Evolutionary conservation across 805 yeast genomes (phyloP).

Genomic region (Candida coleopterorum): DNA sequence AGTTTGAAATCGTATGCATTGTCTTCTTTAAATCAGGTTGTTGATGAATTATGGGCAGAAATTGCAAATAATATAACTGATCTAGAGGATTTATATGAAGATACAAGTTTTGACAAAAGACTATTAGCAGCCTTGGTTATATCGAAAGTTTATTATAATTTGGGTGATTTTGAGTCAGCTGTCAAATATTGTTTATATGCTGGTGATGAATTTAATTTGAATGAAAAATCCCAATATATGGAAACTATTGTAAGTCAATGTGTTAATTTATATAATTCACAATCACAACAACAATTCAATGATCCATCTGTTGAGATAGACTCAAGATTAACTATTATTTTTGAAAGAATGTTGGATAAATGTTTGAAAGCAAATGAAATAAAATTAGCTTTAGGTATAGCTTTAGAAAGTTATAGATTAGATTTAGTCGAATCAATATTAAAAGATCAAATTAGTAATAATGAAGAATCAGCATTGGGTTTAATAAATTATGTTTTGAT

Average conservation of each 20-base stretch:
- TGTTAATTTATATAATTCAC: conserved; percentile 71
- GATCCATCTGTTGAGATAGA: conserved; percentile 41
- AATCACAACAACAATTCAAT: conserved; percentile 45
- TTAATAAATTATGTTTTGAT: conserved; percentile 72
- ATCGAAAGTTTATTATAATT: conserved; percentile 83
- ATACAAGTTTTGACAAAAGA: conserved; percentile 68
- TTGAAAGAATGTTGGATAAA: conserved; percentile 81
- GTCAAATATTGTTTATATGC: conserved; percentile 86
- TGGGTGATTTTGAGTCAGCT: conserved; percentile 90
- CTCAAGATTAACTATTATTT: conserved; percentile 59
- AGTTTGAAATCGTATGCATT: conserved; percentile 80
- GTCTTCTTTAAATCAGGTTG: conserved; percentile 71
- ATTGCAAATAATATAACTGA: conserved; percentile 85
- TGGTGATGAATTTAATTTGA: conserved; percentile 70
- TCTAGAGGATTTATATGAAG: conserved; percentile 90
- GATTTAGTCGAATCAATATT: conserved; percentile 70
- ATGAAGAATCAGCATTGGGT: conserved; percentile 50
- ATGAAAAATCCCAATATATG: conserved; percentile 75
- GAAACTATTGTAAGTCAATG: conserved; percentile 94
- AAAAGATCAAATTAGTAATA: conserved; percentile 26
- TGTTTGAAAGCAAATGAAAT: conserved; percentile 70
- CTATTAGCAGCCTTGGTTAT: conserved; percentile 86
- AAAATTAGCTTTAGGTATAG: conserved; percentile 82
- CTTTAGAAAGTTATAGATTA: conserved; percentile 81
- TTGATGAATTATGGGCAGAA: conserved; percentile 95